Conservation (phyloP, 306 rosid species). For the Abrus precatorius region DNA sequence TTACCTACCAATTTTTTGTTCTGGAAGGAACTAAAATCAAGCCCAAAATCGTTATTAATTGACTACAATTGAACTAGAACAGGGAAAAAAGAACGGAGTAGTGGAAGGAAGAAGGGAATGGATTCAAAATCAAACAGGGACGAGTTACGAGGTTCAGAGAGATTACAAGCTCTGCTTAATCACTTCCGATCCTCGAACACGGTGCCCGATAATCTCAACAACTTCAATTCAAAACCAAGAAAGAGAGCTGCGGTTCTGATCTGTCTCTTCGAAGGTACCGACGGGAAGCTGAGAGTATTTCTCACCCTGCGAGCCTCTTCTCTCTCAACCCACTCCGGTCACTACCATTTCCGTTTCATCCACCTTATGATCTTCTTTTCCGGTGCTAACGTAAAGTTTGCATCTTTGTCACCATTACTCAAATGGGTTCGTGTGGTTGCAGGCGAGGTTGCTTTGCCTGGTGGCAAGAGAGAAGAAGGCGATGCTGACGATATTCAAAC, state of each 20-base stretch:
- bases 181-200: conserved; percentile 49
- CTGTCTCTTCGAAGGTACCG: conserved; percentile 64
- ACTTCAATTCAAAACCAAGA: conserved; percentile 37
- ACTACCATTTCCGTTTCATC: neutral
- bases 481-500: conserved; percentile 78
- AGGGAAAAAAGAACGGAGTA: neutral
- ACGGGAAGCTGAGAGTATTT: conserved; percentile 64
- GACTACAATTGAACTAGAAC: no score
- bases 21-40: no score
- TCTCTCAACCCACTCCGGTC: conserved; percentile 82
- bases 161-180: conserved; percentile 62
- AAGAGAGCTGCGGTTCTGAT: conserved; percentile 80
- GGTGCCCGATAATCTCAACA: neutral
- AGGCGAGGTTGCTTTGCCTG: conserved; percentile 93
- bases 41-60: no score
- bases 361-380: neutral
- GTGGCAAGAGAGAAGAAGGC: conserved; percentile 78
- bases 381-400: neutral
- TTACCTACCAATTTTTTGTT: no score
- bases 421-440: conserved; percentile 42
- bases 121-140: conserved; percentile 31
- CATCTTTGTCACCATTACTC: neutral
- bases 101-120: conserved; percentile 9
- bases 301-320: conserved; percentile 80
- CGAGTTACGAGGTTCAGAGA: conserved; percentile 37